Conservation (phyloP, 1,284 basidiomycete genomes). For the Austroboletus niveus region DNA sequence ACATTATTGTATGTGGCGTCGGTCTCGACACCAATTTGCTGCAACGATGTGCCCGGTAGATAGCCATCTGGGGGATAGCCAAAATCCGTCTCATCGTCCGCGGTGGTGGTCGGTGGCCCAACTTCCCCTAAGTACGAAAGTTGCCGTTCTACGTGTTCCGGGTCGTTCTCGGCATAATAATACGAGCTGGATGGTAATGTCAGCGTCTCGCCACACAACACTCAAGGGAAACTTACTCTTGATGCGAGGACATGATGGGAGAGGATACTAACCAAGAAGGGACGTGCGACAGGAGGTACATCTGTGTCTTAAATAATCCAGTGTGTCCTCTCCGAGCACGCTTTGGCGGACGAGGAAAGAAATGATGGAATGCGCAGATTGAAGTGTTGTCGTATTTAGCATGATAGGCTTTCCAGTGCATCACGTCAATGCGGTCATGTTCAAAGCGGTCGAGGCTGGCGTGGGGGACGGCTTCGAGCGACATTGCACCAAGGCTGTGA, state of each 20-base stretch:
- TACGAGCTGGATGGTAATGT: conserved; percentile 10
- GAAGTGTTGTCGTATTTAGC: conserved; percentile 16
- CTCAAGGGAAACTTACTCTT: conserved; percentile 14
- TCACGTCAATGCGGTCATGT: conserved; percentile 18
- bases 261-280: conserved; percentile 5
- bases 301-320: conserved; percentile 24
- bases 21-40: neutral
- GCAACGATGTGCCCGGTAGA: neutral
- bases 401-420: conserved; percentile 31
- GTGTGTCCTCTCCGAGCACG: conserved; percentile 7
- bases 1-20: conserved; percentile 15
- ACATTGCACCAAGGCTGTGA: conserved; percentile 22
- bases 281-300: conserved; percentile 3
- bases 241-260: conserved; percentile 18
- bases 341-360: conserved; percentile 17
- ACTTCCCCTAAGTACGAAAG: neutral
- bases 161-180: conserved; percentile 3
- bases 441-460: neutral
- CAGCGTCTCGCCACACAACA: neutral
- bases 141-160: conserved; percentile 1
- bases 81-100: neutral
- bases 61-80: neutral
- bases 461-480: conserved; percentile 3
- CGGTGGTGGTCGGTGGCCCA: conserved; percentile 5
- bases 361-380: conserved; percentile 23